phyloP scores from a whole-genome alignment of 2,329 filamentous ascomycete genomes.

The Clonostachys solani region DNA sequence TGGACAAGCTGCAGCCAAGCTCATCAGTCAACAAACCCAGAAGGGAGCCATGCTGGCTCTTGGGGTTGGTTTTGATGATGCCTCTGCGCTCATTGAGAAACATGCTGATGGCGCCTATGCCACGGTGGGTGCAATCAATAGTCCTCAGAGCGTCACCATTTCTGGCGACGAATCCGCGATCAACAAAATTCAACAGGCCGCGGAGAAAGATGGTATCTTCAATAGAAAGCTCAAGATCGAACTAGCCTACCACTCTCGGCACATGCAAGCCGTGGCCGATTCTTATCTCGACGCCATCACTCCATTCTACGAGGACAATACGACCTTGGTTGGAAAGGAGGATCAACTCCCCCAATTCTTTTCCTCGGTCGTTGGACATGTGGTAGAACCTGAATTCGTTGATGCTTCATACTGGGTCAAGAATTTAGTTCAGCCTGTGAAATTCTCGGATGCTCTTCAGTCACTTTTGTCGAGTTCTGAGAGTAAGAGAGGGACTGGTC shows the following conservation, averaged over 20 bases:
- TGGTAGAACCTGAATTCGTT: background rate
- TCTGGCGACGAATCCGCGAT: constrained; percentile 20
- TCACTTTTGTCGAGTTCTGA: background rate
- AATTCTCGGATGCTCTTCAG: constrained; percentile 2
- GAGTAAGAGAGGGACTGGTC: too few species aligned
- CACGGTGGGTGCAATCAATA: constrained; percentile 30
- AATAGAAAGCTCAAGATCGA: constrained; percentile 26
- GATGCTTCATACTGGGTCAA: constrained; percentile 11
- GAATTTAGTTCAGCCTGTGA: constrained; percentile 7
- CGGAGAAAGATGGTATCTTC: constrained; percentile 16
- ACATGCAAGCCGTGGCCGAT: constrained; percentile 19
- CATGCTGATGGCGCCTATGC: constrained; percentile 6
- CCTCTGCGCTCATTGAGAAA: constrained; percentile 1
- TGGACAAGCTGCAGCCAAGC: constrained; percentile 14
- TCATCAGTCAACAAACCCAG: constrained; percentile 6
- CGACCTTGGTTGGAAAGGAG: background rate
- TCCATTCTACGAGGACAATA: constrained; percentile 6
- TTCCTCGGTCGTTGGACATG: constrained; percentile 1
- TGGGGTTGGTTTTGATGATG: constrained; percentile 11
- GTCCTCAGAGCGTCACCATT: constrained; percentile 24
- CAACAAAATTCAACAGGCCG: constrained; percentile 16
- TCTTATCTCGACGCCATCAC: constrained; percentile 10
- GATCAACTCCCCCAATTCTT: constrained; percentile 3
- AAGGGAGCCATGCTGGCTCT: constrained; percentile 29
- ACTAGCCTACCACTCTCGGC: constrained; percentile 36